Percentiles rank a stretch among this genome's conserved stretches.
Conservation (phyloP, 805 yeast species). For the Wilhelminamyces savonicus region DNA sequence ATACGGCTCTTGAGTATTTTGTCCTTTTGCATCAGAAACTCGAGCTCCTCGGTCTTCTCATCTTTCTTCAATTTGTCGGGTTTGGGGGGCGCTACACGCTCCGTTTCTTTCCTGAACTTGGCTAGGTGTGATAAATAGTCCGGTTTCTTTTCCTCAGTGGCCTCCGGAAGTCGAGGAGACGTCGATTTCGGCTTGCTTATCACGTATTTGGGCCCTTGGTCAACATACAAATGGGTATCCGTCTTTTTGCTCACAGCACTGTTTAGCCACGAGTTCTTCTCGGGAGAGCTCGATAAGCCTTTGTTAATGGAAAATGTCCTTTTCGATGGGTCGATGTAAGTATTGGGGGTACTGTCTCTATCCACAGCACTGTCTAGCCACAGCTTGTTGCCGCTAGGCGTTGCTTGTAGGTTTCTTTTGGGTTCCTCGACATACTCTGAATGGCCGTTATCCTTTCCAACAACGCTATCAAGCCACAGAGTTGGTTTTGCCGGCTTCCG, state of each 20-base stretch:
- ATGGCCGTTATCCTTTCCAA: too few relatives aligned
- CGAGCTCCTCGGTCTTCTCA: slow-evolving; percentile 3
- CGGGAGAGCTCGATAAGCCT: too few relatives aligned
- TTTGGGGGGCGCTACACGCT: slow-evolving; percentile 8
- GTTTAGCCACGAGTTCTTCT: slow-evolving; percentile 3
- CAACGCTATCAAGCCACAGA: too few relatives aligned
- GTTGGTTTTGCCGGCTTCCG: too few relatives aligned
- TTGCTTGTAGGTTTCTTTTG: too few relatives aligned
- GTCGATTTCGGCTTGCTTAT: not conserved
- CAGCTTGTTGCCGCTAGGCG: too few relatives aligned
- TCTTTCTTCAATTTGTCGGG: slow-evolving; percentile 12
- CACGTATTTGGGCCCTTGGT: not conserved
- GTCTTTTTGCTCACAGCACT: slow-evolving; percentile 1
- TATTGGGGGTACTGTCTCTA: too few relatives aligned
- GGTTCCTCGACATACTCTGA: too few relatives aligned
- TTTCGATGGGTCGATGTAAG: too few relatives aligned
- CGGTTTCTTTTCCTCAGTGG: slow-evolving; percentile 3
- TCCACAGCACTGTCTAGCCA: too few relatives aligned
- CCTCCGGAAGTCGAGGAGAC: not conserved
- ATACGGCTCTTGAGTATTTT: not conserved
- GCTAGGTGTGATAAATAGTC: slow-evolving; percentile 6
- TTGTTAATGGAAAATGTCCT: too few relatives aligned
- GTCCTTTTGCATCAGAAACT: slow-evolving; percentile 3
- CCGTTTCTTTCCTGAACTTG: slow-evolving; percentile 1
- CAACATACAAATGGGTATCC: not conserved